Evolutionary conservation across 768 basidiomycete genomes (phyloP).

Genomic region (Lactarius quietus): DNA sequence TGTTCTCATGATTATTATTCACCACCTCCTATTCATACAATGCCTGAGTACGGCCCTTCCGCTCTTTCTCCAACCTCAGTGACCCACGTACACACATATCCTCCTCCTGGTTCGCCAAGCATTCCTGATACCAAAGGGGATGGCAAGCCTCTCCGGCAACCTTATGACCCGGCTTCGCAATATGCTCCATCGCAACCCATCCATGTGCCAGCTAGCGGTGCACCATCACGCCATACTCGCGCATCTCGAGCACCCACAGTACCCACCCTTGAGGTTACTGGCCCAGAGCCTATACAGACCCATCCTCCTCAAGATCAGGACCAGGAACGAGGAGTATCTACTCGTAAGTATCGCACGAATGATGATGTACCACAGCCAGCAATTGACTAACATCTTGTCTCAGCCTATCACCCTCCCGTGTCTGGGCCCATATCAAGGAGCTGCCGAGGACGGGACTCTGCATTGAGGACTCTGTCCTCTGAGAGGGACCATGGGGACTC

Average conservation of each 20-base stretch:
- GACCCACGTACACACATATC: too few relatives aligned
- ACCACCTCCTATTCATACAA: too few relatives aligned
- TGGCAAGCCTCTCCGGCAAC: constrained; percentile 11
- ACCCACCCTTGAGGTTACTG: too few relatives aligned
- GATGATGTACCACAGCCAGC: too few relatives aligned
- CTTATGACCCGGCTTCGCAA: constrained; percentile 5
- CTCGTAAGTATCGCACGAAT: constrained; percentile 10
- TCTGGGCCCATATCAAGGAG: too few relatives aligned
- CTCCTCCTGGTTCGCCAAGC: too few relatives aligned
- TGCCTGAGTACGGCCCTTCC: too few relatives aligned
- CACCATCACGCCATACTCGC: constrained; percentile 10
- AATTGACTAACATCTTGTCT: not conserved
- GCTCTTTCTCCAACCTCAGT: too few relatives aligned
- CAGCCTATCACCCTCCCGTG: constrained; percentile 16
- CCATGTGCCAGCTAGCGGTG: constrained; percentile 1
- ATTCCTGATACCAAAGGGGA: not conserved
- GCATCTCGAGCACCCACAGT: constrained; percentile 14
- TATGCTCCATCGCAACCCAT: constrained; percentile 8
- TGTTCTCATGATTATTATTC: too few relatives aligned
- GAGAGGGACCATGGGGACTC: too few relatives aligned
- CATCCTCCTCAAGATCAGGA: not conserved
- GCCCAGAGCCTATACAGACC: constrained; percentile 15
- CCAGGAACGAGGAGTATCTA: constrained; percentile 6
- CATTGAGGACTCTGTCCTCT: too few relatives aligned
- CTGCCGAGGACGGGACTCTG: too few relatives aligned